Conservation (phyloP, 139 green algal genomes). For the Chlamydomonas applanata region DNA sequence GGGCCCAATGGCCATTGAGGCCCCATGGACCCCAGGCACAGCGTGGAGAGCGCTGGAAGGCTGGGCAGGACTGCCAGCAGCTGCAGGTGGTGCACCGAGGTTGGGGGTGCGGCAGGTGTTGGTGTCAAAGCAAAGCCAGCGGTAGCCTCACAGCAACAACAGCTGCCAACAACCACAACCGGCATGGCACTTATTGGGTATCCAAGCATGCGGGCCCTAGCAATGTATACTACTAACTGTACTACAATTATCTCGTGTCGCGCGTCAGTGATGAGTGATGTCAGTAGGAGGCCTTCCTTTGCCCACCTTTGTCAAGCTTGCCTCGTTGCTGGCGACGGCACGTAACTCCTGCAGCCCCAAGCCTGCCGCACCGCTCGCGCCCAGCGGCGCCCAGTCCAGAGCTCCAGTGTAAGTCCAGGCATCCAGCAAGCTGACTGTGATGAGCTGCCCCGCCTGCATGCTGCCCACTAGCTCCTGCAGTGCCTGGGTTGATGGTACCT, state of each 20-base stretch:
- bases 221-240: too few species aligned
- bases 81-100: too few species aligned
- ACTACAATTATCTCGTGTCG: too few species aligned
- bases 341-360: not conserved
- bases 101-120: too few species aligned
- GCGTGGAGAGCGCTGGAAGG: not conserved
- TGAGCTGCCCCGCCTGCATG: not conserved
- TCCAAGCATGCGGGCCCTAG: too few species aligned
- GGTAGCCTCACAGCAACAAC: too few species aligned
- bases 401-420: not conserved
- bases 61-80: not conserved
- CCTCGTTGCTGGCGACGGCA: not conserved
- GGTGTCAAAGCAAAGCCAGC: too few species aligned
- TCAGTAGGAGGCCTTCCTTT: too few species aligned
- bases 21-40: not conserved
- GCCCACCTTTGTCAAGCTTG: slow-evolving; percentile 6
- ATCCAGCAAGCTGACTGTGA: slow-evolving; percentile 2
- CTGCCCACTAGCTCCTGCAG: not conserved
- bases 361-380: too few species aligned
- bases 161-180: too few species aligned
- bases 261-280: too few species aligned
- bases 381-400: not conserved
- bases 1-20: too few species aligned
- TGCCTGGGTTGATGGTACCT: not conserved
- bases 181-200: not conserved